Base-by-base conservation (phyloP, 129 eudicot genomes). In the Artemisia argyi region DNA sequence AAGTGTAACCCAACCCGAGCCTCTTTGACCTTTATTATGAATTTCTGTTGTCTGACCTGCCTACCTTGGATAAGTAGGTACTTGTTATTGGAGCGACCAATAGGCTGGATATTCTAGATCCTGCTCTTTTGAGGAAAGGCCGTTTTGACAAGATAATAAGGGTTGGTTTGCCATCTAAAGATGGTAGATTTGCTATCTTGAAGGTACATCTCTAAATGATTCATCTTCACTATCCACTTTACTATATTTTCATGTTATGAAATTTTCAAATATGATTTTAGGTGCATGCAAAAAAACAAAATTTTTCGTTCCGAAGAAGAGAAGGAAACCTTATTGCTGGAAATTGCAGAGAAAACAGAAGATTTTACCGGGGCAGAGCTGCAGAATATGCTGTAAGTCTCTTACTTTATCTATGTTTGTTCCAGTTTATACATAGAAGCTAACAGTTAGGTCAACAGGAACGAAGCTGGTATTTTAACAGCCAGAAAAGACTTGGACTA, bases 351-450 rank as follows among this genome's bases (percentile, higher is more conserved):
- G 55, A 81, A 63, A 63, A 84, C 98, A 32, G 98, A 93, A 80
- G 90, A 85, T 84, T 93, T 89, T 81, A 89, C 97, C 54, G 98
- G 98, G 64, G 98, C 98, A 59, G 98, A 93, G 69, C 83, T 93
- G 84, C 95, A 87, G 88, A 93, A 93, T 78, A 85, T 93, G 80
- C 83, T 93, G 97, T 87, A 90, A 71, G 20, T 61, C 50, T 26
- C 10, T 61, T 35, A 7, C 8, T 49, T 49, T 39, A 28, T 49
- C 18, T 46, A 26, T 51, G 6, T 79, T 46, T 65, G 15, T 61
- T 71, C 39, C 17, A 1, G 17, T 63, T 35, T 30, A 53, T 39
- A 71, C 28, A 54, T 71, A 61, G 68, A 66, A 80, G 56, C 76
- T 85, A 55, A 85, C 75, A 15, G 46, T 79, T 69, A 53, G 51